Percentiles rank a stretch among this genome's conserved stretches.
phyloP scores from a whole-genome alignment of 257 asterid species.

The Nicotiana sylvestris region DNA sequence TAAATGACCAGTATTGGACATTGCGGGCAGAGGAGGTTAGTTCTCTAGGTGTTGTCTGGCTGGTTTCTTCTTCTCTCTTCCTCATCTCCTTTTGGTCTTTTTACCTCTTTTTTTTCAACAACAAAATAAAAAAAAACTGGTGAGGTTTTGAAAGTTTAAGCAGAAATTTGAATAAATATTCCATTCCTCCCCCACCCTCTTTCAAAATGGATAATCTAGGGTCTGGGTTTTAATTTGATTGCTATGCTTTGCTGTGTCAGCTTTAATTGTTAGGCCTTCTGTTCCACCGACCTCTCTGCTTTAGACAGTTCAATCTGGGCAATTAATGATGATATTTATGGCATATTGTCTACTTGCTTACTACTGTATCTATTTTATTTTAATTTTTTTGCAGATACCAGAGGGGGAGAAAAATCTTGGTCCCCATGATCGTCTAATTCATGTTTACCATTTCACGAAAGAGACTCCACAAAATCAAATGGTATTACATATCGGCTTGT shows the following conservation, averaged over 20 bases:
- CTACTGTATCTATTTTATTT: slow-evolving; percentile 13
- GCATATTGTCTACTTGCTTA: background rate
- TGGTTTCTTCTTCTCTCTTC: slow-evolving; percentile 6
- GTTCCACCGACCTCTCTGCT: background rate
- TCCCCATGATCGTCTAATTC: slow-evolving; percentile 71
- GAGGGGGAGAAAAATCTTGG: slow-evolving; percentile 89
- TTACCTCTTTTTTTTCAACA: background rate
- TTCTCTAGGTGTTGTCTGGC: slow-evolving; percentile 13
- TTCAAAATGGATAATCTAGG: background rate
- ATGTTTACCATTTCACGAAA: slow-evolving; percentile 81
- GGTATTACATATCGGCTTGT: slow-evolving; percentile 38
- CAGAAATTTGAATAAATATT: background rate
- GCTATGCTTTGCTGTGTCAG: background rate
- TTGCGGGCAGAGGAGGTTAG: slow-evolving; percentile 91
- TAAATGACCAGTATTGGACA: slow-evolving; percentile 94
- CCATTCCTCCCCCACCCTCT: background rate
- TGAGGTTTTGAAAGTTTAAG: slow-evolving; percentile 4
- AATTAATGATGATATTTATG: background rate
- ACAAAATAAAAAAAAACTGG: no score
- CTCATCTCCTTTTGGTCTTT: slow-evolving; percentile 1
- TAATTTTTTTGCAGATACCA: slow-evolving; percentile 52
- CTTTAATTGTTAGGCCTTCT: background rate
- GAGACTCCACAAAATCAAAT: slow-evolving; percentile 78
- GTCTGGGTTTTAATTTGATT: background rate
- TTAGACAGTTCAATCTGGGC: background rate